Base-by-base conservation (phyloP, 139 green algal species). In the Chlorella sorokiniana region DNA sequence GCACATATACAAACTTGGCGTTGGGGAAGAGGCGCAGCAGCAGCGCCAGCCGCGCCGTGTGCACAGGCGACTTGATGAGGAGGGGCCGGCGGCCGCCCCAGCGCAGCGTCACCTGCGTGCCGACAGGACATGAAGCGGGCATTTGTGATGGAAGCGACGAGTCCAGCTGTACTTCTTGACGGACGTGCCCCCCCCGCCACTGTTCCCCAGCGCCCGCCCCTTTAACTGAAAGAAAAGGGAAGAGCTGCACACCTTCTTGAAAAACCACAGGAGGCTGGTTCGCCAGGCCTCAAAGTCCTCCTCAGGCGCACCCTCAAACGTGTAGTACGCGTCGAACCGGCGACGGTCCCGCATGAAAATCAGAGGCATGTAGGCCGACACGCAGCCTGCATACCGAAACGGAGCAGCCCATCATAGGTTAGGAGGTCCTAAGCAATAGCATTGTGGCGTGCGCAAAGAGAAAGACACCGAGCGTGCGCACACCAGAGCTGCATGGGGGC, bases 1-100 rank as follows among this genome's bases (percentile, higher is more conserved):
- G 90, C n/a, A 93, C 83, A 70, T 88, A 93, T 1, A 95, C 69
- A 73, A 93, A 95, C 9, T 83, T 76, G 1, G 91, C 90, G 0
- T 76, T 33, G 0, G 91, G 91, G 81, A 94, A 95, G 40, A 94
- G 84, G 14, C 77, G 37, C 23, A 83, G 76, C 44, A 91, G 76
- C 37, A 89, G 48, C 54, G 63, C 4, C 42, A 93, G 51, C 9
- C 90, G 82, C 23, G 84, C 90, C 1, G 88, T 92, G 85, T 95
- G 91, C 62, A 93, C 89, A 8, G 91, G 91, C 18, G 77, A 88
- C 65, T 95, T 95, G 54, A 95, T 86, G 27, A 95, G 79, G 41
- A 95, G 84, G 6, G 84, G 85, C 67, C 86, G 88, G 52, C 35
- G 4, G 44, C 75, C 65, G 18, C 51, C 63, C 38, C 69, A 52